Base-by-base conservation (phyloP, 345 rosid genomes). In the Sisymbrium altissimum region DNA sequence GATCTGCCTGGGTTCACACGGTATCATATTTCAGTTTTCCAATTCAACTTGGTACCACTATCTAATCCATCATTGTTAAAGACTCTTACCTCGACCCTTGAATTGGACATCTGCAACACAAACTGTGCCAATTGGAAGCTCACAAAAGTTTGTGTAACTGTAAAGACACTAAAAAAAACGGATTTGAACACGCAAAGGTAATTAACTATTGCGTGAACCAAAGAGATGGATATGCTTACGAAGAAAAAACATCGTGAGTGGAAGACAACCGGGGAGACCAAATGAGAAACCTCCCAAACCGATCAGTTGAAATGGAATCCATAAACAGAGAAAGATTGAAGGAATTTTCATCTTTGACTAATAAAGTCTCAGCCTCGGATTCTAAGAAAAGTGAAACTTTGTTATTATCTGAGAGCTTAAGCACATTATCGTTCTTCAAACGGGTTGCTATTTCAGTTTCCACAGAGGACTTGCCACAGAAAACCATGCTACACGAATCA, bases 201-300 rank as follows among this genome's bases (percentile, higher is more conserved):
- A 36, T 27, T 36, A 36, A 36, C 40, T 9, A 36, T 36, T 36
- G 40, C 12, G 40, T 9, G 40, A 36, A 36, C 13, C 5, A 32
- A n/a, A 15, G 10, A 15, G 49, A 44, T 17, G 57, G 25, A 33
- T n/a, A 40, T 25, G 62, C 96, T 83, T 82, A 94, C 96, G 79
- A 82, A 36, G 95, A 86, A 71, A 91, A 79, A 38, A 91, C 77
- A 50, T 91, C 96, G 7, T 94, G 98, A 18, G 96, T 94, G 2
- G 96, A 89, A 64, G 88, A 43, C 73, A 89, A 76, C 8, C 82
- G 75, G 2, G 92, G 93, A 48, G 95, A 91, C 95, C 96, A 94
- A 74, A 89, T 79, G 45, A 91, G 85, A 60, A 89, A 80, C 73
- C 93, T 72, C 14, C 97, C 98, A 29, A 89, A 93, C 49, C 68